Base-by-base conservation (phyloP, 352 stramenopile species). In the Blastocystis sp. region DNA sequence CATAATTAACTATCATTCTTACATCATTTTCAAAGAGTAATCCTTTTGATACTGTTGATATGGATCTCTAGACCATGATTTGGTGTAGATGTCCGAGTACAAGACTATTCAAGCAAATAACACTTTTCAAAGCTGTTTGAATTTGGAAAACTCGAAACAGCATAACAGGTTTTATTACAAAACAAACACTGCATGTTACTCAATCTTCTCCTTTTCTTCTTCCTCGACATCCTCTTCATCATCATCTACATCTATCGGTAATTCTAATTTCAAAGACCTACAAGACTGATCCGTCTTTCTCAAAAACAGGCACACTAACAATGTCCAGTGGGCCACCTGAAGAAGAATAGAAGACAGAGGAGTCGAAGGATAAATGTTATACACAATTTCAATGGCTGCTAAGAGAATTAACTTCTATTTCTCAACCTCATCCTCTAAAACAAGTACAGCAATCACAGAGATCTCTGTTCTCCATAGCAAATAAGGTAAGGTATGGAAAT, bases 321-420 rank as follows among this genome's bases (percentile, higher is more conserved):
- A 58, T 71, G 95, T 93, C 1, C 92, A 32, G 88, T 97, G 95
- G 24, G 92, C 92, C n/a, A 95, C 85, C 89, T 98, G 95, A 46
- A 98, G 90, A 83, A 96, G 90, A 12, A 92, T 88, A 46, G 94
- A 98, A 74, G 93, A 97, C 67, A 90, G 89, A 0, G 91, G 86
- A 5, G 95, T 98, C 51, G 95, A 93, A 32, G 95, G 96, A 91
- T 94, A 98, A 54, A 95, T 93, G 91, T 98, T 98, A 89, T 97
- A 99, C 66, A 94, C 93, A 74, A 92, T 94, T 88, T 96, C 93
- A 81, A 92, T 92, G 21, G 92, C 90, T 37, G 93, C 87, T 21
- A 95, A 81, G 43, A 92, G 39, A 12, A 88, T 43, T 21, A 77
- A 46, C 43, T 78, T 88, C 77, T 87, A 77, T 37, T 16, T 58